Evolutionary conservation across 1,284 basidiomycete species (phyloP).

Genomic region (Tetrapyrgos nigripes): DNA sequence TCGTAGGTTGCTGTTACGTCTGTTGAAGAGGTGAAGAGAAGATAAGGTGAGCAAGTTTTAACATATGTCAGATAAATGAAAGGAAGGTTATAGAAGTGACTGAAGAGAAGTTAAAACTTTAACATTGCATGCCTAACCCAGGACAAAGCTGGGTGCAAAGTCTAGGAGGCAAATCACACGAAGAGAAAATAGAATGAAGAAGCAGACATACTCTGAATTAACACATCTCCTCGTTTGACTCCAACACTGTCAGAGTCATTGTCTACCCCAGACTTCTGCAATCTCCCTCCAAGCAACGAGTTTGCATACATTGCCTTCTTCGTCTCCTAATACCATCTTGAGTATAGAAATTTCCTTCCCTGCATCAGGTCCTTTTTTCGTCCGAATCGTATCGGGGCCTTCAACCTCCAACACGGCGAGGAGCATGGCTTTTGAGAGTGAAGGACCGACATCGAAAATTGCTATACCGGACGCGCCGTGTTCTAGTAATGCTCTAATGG

Average conservation of each 20-base stretch:
- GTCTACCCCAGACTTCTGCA: conserved; percentile 74
- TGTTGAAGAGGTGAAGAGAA: conserved; percentile 26
- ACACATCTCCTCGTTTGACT: conserved; percentile 71
- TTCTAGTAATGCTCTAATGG: conserved; percentile 45
- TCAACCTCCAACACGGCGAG: conserved; percentile 75
- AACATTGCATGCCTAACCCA: no score
- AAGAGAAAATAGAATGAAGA: neutral
- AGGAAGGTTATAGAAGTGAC: no score
- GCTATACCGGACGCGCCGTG: conserved; percentile 46
- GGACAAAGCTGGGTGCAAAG: no score
- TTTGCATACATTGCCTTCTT: conserved; percentile 56
- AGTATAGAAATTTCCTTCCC: conserved; percentile 67
- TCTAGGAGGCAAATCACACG: no score
- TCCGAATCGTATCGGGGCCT: conserved; percentile 67
- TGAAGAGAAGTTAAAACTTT: no score
- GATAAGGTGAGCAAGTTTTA: no score
- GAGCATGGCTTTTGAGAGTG: conserved; percentile 44
- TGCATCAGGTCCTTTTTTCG: conserved; percentile 70
- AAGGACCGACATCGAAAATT: conserved; percentile 42
- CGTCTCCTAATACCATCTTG: conserved; percentile 35
- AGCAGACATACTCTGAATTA: conserved; percentile 64
- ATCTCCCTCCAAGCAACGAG: conserved; percentile 77
- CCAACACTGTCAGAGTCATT: conserved; percentile 32
- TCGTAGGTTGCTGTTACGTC: conserved; percentile 59
- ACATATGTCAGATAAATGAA: no score